Conservation (phyloP, 2,329 filamentous ascomycete species). For the Penicillium psychrosexuale region DNA sequence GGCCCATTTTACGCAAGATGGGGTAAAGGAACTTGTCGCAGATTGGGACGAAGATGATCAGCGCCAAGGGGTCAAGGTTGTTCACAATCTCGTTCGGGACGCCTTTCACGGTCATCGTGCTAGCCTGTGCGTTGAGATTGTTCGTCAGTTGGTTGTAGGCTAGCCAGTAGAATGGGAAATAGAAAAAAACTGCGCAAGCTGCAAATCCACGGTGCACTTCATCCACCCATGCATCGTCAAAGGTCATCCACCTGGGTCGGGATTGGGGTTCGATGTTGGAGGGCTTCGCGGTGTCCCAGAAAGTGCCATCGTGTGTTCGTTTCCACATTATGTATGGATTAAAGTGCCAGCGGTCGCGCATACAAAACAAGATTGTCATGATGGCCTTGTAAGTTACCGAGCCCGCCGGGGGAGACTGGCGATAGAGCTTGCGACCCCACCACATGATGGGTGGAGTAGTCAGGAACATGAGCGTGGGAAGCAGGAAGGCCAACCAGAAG, state of each 20-base stretch:
- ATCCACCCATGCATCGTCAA: slow-evolving; percentile 79
- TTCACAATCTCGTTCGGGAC: neutral
- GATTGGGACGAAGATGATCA: neutral
- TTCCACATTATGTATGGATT: neutral
- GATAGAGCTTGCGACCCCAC: neutral
- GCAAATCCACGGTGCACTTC: slow-evolving; percentile 68
- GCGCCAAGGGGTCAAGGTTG: neutral
- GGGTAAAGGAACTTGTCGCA: neutral
- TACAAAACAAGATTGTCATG: neutral
- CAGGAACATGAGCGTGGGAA: neutral
- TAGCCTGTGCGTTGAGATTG: slow-evolving; percentile 55
- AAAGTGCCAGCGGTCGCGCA: neutral
- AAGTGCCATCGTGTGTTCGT: neutral
- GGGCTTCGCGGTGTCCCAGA: neutral
- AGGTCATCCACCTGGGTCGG: slow-evolving; percentile 36
- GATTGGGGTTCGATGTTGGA: slow-evolving; percentile 7
- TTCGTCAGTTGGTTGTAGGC: slow-evolving; percentile 54
- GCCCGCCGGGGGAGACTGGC: neutral
- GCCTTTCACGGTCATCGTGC: slow-evolving; percentile 48
- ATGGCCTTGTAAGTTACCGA: neutral
- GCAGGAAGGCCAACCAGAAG: neutral
- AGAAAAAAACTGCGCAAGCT: slow-evolving; percentile 67
- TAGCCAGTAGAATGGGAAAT: slow-evolving; percentile 37
- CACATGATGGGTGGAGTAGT: neutral
- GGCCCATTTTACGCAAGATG: neutral